Evolutionary conservation across 495 filamentous ascomycete species (phyloP), one percentile per base, ranked within the genome.

Genomic region (Astrothelium subdiscretum): DNA sequence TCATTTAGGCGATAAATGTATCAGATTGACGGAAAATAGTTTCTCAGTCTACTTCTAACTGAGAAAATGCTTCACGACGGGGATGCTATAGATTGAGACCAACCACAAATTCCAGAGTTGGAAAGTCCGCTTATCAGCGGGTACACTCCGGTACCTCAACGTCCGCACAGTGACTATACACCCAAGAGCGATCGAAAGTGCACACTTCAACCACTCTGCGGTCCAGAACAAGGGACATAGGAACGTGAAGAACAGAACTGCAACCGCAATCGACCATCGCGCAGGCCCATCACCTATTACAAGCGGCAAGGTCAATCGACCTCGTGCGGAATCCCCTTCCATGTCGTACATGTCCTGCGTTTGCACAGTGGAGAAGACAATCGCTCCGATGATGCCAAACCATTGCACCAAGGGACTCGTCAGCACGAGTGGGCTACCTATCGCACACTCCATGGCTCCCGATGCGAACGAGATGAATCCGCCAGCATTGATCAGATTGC

Each of bases 401-500:
- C 58, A 60, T 27, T 12, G 48, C 3, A 42, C 2, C 4, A 44
- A 12, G 29, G 26, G 18, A 10, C 35, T 22, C 1, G 32, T n/a
- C 20, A 66, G 26, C 57, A 68, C 15, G 57, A 65, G 59, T 24
- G 63, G 51, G 5, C 29, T 18, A 58, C 61, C 43, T 3, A 54
- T 13, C 66, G 66, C 65, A 29, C 63, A 54, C 58, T 68, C 58
- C 58, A 68, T 58, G 0, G 73, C 65, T 10, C 72, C 77, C 5
- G 68, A 69, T 1, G 67, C 58, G 59, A 68, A 77, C 44, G 67
- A 74, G 6, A 67, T 29, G 20, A 66, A 70, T 0, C 68, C 76
- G 10, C 54, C 57, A 0, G 66, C 74, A 32, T 75, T 76, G 31
- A 75, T 67, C 0, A 65, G 24, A 48, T 77, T 76, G 3, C 75